A percentile compares a stretch with the other conserved stretches of the same genome.
phyloP scores from a whole-genome alignment of 2,329 filamentous ascomycete genomes.

The Aspergillus melleus region DNA sequence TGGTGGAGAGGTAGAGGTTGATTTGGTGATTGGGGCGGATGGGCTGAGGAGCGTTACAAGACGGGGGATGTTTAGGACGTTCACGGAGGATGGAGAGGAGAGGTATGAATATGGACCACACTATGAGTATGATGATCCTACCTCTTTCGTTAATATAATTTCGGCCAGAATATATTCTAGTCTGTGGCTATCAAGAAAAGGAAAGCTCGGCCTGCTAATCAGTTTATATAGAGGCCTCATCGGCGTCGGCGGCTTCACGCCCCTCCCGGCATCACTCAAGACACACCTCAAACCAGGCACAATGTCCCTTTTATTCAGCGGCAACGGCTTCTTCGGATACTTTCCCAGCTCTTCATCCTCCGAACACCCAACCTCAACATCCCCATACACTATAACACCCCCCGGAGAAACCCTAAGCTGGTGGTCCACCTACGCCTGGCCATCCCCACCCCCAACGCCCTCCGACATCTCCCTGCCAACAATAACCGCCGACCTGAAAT shows the following conservation, averaged over 20 bases:
- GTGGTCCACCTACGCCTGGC: slow-evolving; percentile 46
- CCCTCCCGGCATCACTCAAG: slow-evolving; percentile 26
- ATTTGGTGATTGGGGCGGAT: slow-evolving; percentile 47
- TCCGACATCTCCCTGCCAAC: neutral
- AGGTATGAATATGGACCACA: slow-evolving; percentile 38
- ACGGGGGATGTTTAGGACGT: slow-evolving; percentile 36
- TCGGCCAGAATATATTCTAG: no score
- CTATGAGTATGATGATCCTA: slow-evolving; percentile 37
- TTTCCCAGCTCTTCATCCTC: slow-evolving; percentile 33
- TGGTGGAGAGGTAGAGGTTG: slow-evolving; percentile 33
- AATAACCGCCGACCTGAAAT: neutral
- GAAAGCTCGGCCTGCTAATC: no score
- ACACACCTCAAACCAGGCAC: slow-evolving; percentile 34
- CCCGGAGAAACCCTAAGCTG: slow-evolving; percentile 40
- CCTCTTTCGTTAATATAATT: no score
- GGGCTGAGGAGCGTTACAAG: slow-evolving; percentile 41
- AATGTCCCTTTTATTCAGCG: slow-evolving; percentile 48
- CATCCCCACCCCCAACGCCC: neutral
- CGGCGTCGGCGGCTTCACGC: slow-evolving; percentile 49
- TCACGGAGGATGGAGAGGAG: slow-evolving; percentile 12
- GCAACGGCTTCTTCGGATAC: slow-evolving; percentile 55
- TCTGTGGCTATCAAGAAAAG: neutral
- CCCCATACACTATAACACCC: slow-evolving; percentile 25
- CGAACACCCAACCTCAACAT: slow-evolving; percentile 22
- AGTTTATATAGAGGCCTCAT: slow-evolving; percentile 35